A percentile compares a stretch with the other conserved stretches of the same genome.
Conservation (phyloP, 768 basidiomycete species). For the Phanerodontia chrysosporium region DNA sequence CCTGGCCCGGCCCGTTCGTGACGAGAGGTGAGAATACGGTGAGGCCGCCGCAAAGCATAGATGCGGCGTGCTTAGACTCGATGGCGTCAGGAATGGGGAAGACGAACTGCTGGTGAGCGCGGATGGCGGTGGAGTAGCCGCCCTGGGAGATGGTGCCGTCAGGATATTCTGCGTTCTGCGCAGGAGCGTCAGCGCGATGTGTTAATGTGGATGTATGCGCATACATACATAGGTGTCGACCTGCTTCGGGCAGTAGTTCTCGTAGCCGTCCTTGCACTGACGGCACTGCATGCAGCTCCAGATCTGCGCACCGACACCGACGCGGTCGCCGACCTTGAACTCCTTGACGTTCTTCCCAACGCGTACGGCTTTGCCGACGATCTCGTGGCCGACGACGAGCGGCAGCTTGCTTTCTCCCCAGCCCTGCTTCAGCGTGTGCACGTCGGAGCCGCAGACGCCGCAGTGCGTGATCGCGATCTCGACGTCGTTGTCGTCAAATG, state of each 20-base stretch:
- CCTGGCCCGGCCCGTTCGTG: conserved; percentile 53
- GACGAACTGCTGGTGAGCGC: conserved; percentile 48
- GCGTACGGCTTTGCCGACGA: conserved; percentile 46
- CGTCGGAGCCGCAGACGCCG: conserved; percentile 50
- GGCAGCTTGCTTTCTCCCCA: conserved; percentile 30
- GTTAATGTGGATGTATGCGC: background rate
- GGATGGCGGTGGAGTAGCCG: conserved; percentile 44
- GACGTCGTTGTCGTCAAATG: conserved; percentile 47
- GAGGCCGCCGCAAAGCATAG: conserved; percentile 63
- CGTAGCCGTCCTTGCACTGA: conserved; percentile 45
- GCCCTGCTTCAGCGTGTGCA: conserved; percentile 40
- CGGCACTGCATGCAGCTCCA: conserved; percentile 47
- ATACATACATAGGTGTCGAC: conserved; percentile 35
- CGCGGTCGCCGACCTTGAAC: conserved; percentile 55
- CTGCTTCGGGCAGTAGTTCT: conserved; percentile 50
- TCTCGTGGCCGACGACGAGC: conserved; percentile 42
- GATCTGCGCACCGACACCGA: conserved; percentile 50
- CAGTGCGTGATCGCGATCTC: conserved; percentile 50
- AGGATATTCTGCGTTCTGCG: conserved; percentile 30
- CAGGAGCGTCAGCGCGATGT: background rate
- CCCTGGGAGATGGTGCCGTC: conserved; percentile 37
- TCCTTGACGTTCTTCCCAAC: conserved; percentile 52
- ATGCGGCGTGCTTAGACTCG: conserved; percentile 49
- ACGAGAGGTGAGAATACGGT: conserved; percentile 60
- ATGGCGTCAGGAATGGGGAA: conserved; percentile 54